Conservation (phyloP, 257 asterid species). For the Lycium ferocissimum region DNA sequence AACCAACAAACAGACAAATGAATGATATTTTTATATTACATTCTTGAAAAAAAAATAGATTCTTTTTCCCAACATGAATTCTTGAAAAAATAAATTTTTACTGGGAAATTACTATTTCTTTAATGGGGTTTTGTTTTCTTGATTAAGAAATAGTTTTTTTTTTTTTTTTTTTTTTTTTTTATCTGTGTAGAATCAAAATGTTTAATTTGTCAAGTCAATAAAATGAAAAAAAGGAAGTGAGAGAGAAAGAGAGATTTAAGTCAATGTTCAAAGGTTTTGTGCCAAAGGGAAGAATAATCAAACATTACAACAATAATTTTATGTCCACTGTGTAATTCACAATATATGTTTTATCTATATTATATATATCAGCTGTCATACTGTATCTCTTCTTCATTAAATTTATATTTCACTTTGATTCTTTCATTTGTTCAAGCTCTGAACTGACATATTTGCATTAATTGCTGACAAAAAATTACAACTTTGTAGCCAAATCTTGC, state of each 20-base stretch:
- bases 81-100: slow-evolving; percentile 2
- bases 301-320: slow-evolving; percentile 41
- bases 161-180: neutral
- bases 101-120: slow-evolving; percentile 4
- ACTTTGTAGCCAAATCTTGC: slow-evolving; percentile 7
- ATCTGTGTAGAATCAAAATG: slow-evolving; percentile 25
- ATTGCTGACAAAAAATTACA: neutral
- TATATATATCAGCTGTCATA: neutral
- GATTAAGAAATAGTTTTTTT: neutral
- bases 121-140: neutral
- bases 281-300: slow-evolving; percentile 53
- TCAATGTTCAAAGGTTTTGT: slow-evolving; percentile 75
- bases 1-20: neutral
- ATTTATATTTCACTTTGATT: slow-evolving; percentile 4
- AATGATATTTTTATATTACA: neutral
- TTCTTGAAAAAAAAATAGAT: neutral
- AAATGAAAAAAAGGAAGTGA: neutral
- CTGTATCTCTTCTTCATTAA: slow-evolving; percentile 24
- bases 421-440: slow-evolving; percentile 17
- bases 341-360: neutral
- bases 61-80: neutral
- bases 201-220: slow-evolving; percentile 10
- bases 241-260: slow-evolving; percentile 52
- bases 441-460: neutral
- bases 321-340: neutral